Percentiles rank a stretch among this genome's conserved stretches.
Evolutionary conservation across 225 moss, liverwort and hornwort genomes (phyloP).

Genomic region (Thuidium tamariscinum): DNA sequence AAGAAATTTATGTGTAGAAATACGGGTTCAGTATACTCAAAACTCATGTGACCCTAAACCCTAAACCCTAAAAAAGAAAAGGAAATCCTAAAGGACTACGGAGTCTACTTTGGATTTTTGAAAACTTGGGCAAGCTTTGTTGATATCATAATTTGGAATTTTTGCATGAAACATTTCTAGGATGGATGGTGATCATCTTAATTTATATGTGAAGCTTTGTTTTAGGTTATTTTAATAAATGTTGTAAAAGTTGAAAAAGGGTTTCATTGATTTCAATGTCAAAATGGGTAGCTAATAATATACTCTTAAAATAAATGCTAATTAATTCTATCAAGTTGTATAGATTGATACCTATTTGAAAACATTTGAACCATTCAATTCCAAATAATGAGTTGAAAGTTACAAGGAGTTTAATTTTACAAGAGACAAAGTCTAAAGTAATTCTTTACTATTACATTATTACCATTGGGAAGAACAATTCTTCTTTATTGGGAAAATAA

Average conservation of each 20-base stretch:
- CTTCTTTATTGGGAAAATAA: neutral
- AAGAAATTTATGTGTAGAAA: neutral
- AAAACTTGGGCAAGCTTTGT: rapidly evolving
- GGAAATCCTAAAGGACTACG: rapidly evolving
- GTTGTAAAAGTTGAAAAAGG: neutral
- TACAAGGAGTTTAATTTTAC: neutral
- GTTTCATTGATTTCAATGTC: neutral
- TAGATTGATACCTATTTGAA: neutral
- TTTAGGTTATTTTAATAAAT: rapidly evolving
- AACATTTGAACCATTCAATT: neutral
- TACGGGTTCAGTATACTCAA: rapidly evolving
- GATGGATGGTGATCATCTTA: neutral
- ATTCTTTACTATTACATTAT: neutral
- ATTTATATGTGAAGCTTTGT: neutral
- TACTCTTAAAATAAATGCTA: neutral
- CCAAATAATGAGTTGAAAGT: neutral
- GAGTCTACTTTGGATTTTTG: neutral
- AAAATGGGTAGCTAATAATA: neutral
- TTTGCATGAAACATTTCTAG: neutral
- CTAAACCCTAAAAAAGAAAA: too few species aligned
- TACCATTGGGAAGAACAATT: neutral
- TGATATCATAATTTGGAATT: neutral
- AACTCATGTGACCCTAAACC: neutral
- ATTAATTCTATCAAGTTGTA: too few species aligned
- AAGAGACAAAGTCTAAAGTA: rapidly evolving